These are phyloP conservation scores for Aciculoconidium aculeatum DNA, from an alignment of 805 yeast species.

Conservation along the genomic window DNA sequence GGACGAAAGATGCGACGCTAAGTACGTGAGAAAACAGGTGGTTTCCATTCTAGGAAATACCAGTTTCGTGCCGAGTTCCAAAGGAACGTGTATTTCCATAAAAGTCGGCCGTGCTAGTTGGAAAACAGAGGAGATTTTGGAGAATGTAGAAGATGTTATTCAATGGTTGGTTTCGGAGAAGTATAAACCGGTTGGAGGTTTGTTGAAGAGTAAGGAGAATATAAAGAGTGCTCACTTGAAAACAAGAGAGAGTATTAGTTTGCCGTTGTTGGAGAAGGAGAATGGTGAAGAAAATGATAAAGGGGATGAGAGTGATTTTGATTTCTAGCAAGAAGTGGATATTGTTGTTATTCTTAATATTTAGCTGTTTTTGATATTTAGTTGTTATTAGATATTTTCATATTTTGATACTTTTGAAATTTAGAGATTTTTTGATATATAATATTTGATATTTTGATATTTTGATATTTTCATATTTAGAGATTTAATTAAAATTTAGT, in stretches of 20 bases:
- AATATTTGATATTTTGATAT: no score
- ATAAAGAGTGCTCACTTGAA: conserved; percentile 53
- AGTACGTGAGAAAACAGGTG: conserved; percentile 58
- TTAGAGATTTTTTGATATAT: no score
- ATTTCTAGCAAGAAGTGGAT: conserved; percentile 13
- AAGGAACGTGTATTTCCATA: conserved; percentile 56
- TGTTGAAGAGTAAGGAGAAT: conserved; percentile 38
- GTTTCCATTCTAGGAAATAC: conserved; percentile 60
- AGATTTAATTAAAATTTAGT: no score
- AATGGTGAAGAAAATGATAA: conserved; percentile 14
- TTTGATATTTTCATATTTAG: no score
- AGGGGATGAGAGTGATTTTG: conserved; percentile 20
- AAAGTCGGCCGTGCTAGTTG: conserved; percentile 54
- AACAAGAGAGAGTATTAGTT: conserved; percentile 59
- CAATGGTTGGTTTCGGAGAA: conserved; percentile 40
- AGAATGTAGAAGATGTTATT: conserved; percentile 48
- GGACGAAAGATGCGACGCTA: conserved; percentile 59
- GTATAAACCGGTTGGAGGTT: conserved; percentile 54
- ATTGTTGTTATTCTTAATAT: no score
- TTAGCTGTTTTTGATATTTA: no score
- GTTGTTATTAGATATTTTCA: no score
- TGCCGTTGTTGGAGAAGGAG: conserved; percentile 40
- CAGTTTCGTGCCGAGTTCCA: conserved; percentile 49
- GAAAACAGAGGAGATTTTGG: conserved; percentile 36
- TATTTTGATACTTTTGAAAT: no score